These are phyloP conservation scores for Stromatinia cepivora DNA, from an alignment of 2,329 filamentous ascomycete species.

Conservation along the genomic window DNA sequence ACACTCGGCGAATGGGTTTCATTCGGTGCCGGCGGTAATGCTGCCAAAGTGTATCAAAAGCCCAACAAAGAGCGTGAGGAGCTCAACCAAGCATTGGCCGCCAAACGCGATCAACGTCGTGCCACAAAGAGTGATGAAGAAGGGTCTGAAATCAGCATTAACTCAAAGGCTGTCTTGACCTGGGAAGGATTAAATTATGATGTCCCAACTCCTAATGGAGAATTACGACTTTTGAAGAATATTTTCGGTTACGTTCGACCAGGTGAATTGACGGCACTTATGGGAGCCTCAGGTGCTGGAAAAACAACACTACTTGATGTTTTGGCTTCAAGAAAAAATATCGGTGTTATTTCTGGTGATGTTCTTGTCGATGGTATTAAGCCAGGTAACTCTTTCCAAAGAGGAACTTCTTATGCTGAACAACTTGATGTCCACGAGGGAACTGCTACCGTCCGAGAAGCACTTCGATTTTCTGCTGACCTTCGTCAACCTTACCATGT, in stretches of 20 bases:
- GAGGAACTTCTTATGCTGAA: slow-evolving; percentile 64
- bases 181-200: slow-evolving; percentile 86
- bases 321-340: slow-evolving; percentile 61
- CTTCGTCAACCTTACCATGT: slow-evolving; percentile 61
- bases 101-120: slow-evolving; percentile 59
- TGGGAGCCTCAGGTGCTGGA: slow-evolving; percentile 63
- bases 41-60: slow-evolving; percentile 73
- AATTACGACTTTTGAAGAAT: slow-evolving; percentile 54
- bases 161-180: slow-evolving; percentile 69
- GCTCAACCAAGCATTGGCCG: slow-evolving; percentile 62
- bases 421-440: slow-evolving; percentile 65
- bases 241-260: slow-evolving; percentile 63
- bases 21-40: slow-evolving; percentile 77
- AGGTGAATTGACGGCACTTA: slow-evolving; percentile 60
- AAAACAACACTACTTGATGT: slow-evolving; percentile 68
- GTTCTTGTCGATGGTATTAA: slow-evolving; percentile 61
- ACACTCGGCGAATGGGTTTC: slow-evolving; percentile 76
- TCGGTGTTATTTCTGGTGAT: slow-evolving; percentile 63
- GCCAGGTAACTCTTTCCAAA: slow-evolving; percentile 60
- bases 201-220: slow-evolving; percentile 52
- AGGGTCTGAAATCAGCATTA: slow-evolving; percentile 52
- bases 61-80: slow-evolving; percentile 66
- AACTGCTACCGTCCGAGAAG: slow-evolving; percentile 63
- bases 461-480: slow-evolving; percentile 64
- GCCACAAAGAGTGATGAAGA: slow-evolving; percentile 47